Evolutionary conservation across 1,284 basidiomycete genomes (phyloP), one percentile per base, ranked within the genome.

Genomic region (Sutorius eximius): DNA sequence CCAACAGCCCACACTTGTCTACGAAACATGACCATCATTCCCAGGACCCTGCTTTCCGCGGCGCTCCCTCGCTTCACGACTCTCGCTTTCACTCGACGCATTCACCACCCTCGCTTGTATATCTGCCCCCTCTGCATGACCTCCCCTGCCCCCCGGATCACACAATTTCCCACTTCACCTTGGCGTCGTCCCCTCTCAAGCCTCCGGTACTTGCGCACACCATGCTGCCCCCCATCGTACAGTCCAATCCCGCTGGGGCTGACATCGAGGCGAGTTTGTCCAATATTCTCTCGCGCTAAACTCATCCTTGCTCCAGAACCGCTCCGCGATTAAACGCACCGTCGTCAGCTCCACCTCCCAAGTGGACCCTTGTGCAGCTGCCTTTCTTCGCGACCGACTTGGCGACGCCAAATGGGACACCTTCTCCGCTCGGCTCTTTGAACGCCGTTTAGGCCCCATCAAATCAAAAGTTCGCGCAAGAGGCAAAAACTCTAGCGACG

Each of bases 391-490:
- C 55, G 74, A 78, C 43, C 70, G 71, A 47, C 72, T 79, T 34
- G 77, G 77, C 52, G 66, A 71, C 37, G 68, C 71, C 32, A 78
- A 74, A 58, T 79, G 76, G 77, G 62, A 69, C 30, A 77, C 77
- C 34, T 81, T 79, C 55, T 74, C 73, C 46, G 75, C 79, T 34
- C 74, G 77, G 8, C 66, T 81, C 10, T 78, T 76, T 40, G 78
- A 81, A 60, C 72, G 74, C 43, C 74, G 79, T 44, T 66, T 78
- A 3, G 71, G 75, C 29, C 69, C 66, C 43, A 65, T 72, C 59
- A 74, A 71, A 62, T 65, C 69, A 53, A 72, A 72, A 65, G 52
- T 70, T 56, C 66, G 67, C 43, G 57, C 60, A 49, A 68, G 66
- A 58, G 63, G 58, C 27, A 72, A 72, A 60, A 65, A 63, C 34